A percentile compares a stretch with the other conserved stretches of the same genome.
These are phyloP conservation scores for Lagenidium sp. DNA, from an alignment of 352 stramenopile genomes.

Conservation along the genomic window DNA sequence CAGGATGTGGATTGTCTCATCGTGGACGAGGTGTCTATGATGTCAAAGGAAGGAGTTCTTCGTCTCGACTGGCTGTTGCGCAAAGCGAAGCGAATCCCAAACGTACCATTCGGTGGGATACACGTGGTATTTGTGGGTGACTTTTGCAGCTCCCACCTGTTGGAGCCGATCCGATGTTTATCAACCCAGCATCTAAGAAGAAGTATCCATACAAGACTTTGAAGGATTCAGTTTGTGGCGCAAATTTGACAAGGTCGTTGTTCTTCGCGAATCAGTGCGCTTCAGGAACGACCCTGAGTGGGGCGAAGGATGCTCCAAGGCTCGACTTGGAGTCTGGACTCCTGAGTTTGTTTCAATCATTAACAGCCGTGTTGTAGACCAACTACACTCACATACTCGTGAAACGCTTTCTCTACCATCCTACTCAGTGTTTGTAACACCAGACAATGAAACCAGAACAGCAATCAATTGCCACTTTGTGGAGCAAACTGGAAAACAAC, in stretches of 20 bases:
- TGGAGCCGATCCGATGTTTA: background rate
- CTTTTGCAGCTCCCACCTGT: background rate
- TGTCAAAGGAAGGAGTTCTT: too few relatives aligned
- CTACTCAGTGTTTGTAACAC: constrained; percentile 3
- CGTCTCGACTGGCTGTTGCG: too few relatives aligned
- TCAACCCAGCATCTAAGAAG: background rate
- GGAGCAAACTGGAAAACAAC: background rate
- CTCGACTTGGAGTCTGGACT: background rate
- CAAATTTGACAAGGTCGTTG: constrained; percentile 6
- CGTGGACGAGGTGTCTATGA: too few relatives aligned
- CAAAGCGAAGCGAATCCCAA: too few relatives aligned
- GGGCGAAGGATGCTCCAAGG: background rate
- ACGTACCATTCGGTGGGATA: background rate
- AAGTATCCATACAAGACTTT: background rate
- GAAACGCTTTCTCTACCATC: too few relatives aligned
- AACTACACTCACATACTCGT: too few relatives aligned
- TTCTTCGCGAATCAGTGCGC: background rate
- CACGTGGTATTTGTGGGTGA: constrained; percentile 1
- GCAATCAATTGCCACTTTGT: background rate
- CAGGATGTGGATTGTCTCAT: background rate
- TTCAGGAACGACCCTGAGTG: background rate
- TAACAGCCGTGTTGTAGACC: background rate
- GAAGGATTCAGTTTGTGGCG: background rate
- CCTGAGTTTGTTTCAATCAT: background rate
- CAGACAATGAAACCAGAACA: background rate